A percentile compares a stretch with the other conserved stretches of the same genome.
phyloP scores from a whole-genome alignment of 129 eudicot genomes.

The Centaurea solstitialis region DNA sequence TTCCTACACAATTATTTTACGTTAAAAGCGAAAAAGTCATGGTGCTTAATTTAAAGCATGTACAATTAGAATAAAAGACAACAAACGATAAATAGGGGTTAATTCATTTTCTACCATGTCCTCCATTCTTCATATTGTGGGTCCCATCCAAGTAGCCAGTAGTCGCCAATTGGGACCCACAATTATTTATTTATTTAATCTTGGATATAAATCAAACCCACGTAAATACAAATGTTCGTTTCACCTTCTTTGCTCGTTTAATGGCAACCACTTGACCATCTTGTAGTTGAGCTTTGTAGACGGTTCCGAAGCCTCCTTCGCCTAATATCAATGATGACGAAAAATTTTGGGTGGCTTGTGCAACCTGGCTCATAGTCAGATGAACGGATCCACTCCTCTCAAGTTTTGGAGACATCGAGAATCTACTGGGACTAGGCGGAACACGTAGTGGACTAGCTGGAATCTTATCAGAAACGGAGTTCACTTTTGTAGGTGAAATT shows the following conservation, averaged over 20 bases:
- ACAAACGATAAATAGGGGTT: background rate
- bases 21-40: background rate
- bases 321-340: too few species aligned
- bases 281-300: slow-evolving; percentile 77
- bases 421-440: slow-evolving; percentile 89
- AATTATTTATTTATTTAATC: too few species aligned
- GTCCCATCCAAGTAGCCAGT: background rate
- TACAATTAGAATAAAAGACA: background rate
- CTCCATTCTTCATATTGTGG: background rate
- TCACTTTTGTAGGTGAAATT: slow-evolving; percentile 62
- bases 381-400: too few species aligned
- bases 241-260: slow-evolving; percentile 91
- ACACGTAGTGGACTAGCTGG: slow-evolving; percentile 66
- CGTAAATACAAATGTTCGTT: background rate
- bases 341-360: too few species aligned
- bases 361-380: too few species aligned
- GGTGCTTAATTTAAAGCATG: background rate
- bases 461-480: slow-evolving; percentile 56
- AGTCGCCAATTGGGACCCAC: too few species aligned
- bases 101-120: background rate
- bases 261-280: slow-evolving; percentile 86
- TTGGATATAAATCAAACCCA: background rate
- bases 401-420: slow-evolving; percentile 65
- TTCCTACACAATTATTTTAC: slow-evolving; percentile 49
- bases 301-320: slow-evolving; percentile 49